These are phyloP conservation scores for Vaccinium vitisidaea DNA, from an alignment of 148 eudicot genomes.

Conservation along the genomic window DNA sequence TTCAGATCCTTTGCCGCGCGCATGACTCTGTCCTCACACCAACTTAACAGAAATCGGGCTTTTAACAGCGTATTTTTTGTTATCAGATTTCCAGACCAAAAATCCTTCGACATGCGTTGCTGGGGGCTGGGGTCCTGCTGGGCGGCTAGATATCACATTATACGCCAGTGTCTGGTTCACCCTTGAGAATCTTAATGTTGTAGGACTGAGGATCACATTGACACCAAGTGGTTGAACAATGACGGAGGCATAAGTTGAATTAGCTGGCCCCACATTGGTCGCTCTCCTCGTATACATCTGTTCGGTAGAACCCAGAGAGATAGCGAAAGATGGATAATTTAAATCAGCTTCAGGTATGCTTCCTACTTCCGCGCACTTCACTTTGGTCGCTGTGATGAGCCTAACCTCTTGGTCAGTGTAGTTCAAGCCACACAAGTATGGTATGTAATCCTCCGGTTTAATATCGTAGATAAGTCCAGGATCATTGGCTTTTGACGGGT, in stretches of 20 bases:
- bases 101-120: not conserved
- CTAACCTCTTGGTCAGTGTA: slow-evolving; percentile 25
- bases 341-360: slow-evolving; percentile 21
- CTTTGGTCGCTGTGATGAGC: not conserved
- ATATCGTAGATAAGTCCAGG: slow-evolving; percentile 38
- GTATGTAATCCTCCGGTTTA: slow-evolving; percentile 27
- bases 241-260: slow-evolving; percentile 15
- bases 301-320: not conserved
- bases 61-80: not conserved
- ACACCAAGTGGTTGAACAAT: slow-evolving; percentile 17
- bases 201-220: slow-evolving; percentile 18
- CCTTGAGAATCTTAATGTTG: slow-evolving; percentile 6
- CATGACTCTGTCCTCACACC: not conserved
- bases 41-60: slow-evolving; percentile 4
- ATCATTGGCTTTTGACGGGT: slow-evolving; percentile 17
- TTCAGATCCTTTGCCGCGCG: no score
- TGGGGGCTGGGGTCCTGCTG: not conserved
- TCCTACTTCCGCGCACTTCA: slow-evolving; percentile 18
- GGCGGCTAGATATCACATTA: slow-evolving; percentile 15
- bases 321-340: slow-evolving; percentile 34
- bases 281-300: slow-evolving; percentile 32
- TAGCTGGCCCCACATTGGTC: slow-evolving; percentile 32
- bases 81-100: not conserved
- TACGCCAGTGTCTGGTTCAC: slow-evolving; percentile 21
- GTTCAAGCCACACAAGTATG: slow-evolving; percentile 20